Evolutionary conservation across 1,284 basidiomycete species (phyloP).

Genomic region (Irpex sp.): DNA sequence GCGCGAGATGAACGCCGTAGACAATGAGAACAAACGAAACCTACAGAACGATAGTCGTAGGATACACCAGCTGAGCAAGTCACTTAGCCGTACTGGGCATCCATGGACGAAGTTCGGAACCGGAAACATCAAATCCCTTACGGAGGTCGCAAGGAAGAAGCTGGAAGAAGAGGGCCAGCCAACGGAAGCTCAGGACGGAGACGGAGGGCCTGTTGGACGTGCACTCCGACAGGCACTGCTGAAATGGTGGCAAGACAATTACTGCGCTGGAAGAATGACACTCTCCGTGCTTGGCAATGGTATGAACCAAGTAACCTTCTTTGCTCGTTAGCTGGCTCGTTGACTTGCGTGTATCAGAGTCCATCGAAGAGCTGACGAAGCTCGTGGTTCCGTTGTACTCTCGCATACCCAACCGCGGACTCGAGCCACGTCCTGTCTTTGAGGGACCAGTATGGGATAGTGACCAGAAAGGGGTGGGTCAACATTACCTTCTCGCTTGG

Average conservation of each 20-base stretch:
- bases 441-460: conserved; percentile 26
- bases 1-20: conserved; percentile 67
- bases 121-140: conserved; percentile 55
- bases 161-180: conserved; percentile 7
- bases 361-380: conserved; percentile 23
- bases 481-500: background rate
- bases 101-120: conserved; percentile 66
- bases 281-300: conserved; percentile 34
- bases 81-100: conserved; percentile 44
- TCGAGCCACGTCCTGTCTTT: conserved; percentile 36
- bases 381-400: conserved; percentile 37
- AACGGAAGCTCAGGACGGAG: conserved; percentile 14
- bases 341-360: conserved; percentile 14
- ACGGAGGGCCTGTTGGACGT: conserved; percentile 36
- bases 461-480: conserved; percentile 39
- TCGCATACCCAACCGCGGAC: conserved; percentile 42
- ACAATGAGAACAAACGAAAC: conserved; percentile 73
- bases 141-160: conserved; percentile 21
- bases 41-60: conserved; percentile 61
- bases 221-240: conserved; percentile 62
- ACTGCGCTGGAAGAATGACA: conserved; percentile 68
- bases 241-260: conserved; percentile 64
- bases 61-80: conserved; percentile 61
- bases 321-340: background rate
- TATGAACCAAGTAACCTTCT: conserved; percentile 6